Percentiles rank a stretch among this genome's conserved stretches.
These are phyloP conservation scores for Lactarius akahatsu DNA, from an alignment of 768 basidiomycete genomes.

Conservation along the genomic window DNA sequence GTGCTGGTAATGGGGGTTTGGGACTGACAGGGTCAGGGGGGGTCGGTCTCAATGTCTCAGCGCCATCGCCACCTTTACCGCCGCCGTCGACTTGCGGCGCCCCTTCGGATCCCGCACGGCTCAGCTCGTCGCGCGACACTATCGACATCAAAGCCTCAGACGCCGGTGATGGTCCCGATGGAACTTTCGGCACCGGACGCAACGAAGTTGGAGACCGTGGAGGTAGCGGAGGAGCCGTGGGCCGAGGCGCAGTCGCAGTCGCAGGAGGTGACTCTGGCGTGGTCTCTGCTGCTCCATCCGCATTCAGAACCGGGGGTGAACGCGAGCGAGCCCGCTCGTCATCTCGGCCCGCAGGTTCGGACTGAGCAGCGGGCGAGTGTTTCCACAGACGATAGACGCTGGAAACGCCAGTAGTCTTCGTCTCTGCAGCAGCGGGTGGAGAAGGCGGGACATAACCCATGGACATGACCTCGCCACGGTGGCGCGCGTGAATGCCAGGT, in stretches of 20 bases:
- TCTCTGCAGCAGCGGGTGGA: constrained; percentile 38
- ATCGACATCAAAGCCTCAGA: constrained; percentile 60
- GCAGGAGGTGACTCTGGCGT: constrained; percentile 15
- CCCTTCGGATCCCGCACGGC: constrained; percentile 20
- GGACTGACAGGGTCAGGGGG: constrained; percentile 15
- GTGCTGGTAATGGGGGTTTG: constrained; percentile 33
- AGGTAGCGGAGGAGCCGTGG: constrained; percentile 47
- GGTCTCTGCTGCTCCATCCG: constrained; percentile 11
- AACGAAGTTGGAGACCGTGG: constrained; percentile 42
- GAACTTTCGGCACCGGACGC: constrained; percentile 24
- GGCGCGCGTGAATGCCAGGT: constrained; percentile 82
- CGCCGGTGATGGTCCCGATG: constrained; percentile 39
- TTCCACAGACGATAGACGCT: constrained; percentile 78
- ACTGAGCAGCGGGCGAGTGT: constrained; percentile 40
- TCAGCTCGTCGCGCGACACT: constrained; percentile 39
- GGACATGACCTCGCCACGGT: constrained; percentile 83
- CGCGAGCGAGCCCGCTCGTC: constrained; percentile 8
- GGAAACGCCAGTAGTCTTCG: constrained; percentile 57
- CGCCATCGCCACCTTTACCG: constrained; percentile 9
- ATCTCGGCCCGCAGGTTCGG: constrained; percentile 18
- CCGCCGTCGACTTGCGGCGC: constrained; percentile 10
- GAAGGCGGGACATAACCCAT: constrained; percentile 68
- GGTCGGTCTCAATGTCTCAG: background rate
- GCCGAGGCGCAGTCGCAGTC: constrained; percentile 21
- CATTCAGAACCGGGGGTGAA: background rate